These are phyloP conservation scores for Ilex asprella DNA, from an alignment of 257 asterid species.

Conservation along the genomic window DNA sequence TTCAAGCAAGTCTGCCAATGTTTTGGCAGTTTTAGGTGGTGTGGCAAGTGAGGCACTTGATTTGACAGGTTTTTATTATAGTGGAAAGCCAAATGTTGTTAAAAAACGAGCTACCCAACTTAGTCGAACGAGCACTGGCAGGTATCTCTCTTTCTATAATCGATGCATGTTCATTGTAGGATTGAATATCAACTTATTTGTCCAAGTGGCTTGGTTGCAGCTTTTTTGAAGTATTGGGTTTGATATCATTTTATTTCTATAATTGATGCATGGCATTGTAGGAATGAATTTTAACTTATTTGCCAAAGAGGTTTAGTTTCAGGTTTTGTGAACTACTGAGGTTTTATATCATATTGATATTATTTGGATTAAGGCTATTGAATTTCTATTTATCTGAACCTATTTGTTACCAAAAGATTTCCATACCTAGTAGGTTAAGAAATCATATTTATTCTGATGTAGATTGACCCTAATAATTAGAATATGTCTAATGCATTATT, in stretches of 20 bases:
- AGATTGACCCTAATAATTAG: no score
- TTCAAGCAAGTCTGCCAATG: constrained; percentile 97
- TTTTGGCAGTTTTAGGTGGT: constrained; percentile 94
- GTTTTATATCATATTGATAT: no score
- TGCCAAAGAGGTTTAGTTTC: neutral
- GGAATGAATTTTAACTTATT: neutral
- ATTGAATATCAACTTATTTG: neutral
- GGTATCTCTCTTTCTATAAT: constrained; percentile 37
- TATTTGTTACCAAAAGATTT: no score
- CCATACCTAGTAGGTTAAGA: no score
- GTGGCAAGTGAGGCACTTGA: constrained; percentile 98
- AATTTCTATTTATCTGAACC: no score
- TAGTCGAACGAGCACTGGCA: constrained; percentile 73
- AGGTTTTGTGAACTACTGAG: no score
- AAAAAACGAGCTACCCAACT: constrained; percentile 54
- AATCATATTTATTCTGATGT: no score
- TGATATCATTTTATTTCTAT: constrained; percentile 1
- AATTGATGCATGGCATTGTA: neutral
- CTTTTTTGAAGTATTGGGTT: neutral
- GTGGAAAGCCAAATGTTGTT: constrained; percentile 64
- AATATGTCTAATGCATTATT: no score
- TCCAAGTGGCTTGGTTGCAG: neutral
- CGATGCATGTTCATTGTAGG: neutral
- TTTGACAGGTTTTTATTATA: constrained; percentile 87
- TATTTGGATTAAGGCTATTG: no score